phyloP scores from a whole-genome alignment of 2,329 filamentous ascomycete genomes.

The Colletotrichum tanaceti region DNA sequence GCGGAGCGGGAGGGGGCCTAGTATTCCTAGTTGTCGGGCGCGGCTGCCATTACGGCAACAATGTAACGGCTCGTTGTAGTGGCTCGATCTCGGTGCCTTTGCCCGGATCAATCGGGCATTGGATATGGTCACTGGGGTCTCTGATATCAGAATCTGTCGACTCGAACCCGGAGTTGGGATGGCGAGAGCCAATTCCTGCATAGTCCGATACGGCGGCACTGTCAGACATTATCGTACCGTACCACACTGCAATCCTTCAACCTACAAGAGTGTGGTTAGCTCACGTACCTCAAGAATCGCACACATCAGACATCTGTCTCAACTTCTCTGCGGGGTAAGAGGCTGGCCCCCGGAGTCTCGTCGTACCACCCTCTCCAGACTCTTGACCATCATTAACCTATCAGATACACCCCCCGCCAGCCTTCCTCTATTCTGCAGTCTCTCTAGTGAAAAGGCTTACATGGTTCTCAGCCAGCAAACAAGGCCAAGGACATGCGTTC shows the following conservation, averaged over 20 bases:
- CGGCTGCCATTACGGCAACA: background rate
- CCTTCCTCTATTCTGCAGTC: constrained; percentile 14
- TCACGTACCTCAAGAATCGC: constrained; percentile 7
- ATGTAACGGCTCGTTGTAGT: background rate
- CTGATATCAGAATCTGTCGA: constrained; percentile 18
- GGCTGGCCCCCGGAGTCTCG: constrained; percentile 20
- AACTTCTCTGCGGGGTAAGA: constrained; percentile 35
- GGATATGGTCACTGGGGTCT: background rate
- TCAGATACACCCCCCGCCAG: constrained; percentile 25
- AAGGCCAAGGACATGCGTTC: constrained; percentile 32
- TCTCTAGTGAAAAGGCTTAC: constrained; percentile 11
- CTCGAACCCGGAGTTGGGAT: constrained; percentile 11
- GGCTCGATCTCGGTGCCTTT: background rate
- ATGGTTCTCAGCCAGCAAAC: constrained; percentile 28
- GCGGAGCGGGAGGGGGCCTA: background rate
- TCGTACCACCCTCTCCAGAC: constrained; percentile 30
- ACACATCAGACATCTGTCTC: constrained; percentile 29
- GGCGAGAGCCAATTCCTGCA: constrained; percentile 19
- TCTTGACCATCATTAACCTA: constrained; percentile 8
- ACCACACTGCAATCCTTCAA: constrained; percentile 17
- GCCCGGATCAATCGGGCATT: constrained; percentile 5
- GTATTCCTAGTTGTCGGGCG: background rate
- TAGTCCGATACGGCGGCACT: constrained; percentile 25
- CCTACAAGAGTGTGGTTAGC: constrained; percentile 18
- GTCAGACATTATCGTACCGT: constrained; percentile 35